phyloP scores from a whole-genome alignment of 1,284 basidiomycete species.

The Boletus hoseneyae region DNA sequence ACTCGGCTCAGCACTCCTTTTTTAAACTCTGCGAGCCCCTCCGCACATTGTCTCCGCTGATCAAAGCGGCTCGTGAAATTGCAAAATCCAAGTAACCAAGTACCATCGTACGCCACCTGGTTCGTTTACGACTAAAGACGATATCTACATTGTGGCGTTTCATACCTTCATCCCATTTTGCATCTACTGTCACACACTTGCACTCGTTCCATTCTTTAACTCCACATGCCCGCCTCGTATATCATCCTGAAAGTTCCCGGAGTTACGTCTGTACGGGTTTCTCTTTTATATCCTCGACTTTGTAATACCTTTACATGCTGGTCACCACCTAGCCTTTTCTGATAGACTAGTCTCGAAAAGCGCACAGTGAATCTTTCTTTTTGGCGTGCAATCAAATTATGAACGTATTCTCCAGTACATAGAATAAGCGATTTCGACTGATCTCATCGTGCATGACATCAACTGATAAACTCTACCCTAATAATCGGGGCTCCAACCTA shows the following conservation, averaged over 20 bases:
- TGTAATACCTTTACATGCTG: conserved; percentile 33
- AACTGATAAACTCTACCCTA: conserved; percentile 14
- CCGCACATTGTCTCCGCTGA: conserved; percentile 83
- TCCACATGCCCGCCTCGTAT: conserved; percentile 11
- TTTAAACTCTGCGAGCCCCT: conserved; percentile 86
- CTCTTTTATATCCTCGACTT: conserved; percentile 28
- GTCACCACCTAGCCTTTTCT: conserved; percentile 10
- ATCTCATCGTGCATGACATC: too few species aligned
- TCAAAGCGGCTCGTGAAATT: conserved; percentile 89
- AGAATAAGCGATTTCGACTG: too few species aligned
- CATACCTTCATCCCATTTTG: conserved; percentile 5
- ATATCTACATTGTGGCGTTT: conserved; percentile 11
- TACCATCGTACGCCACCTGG: neutral
- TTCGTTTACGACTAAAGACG: neutral
- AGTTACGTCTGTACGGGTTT: conserved; percentile 19
- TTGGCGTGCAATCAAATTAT: conserved; percentile 12
- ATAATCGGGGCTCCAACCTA: conserved; percentile 39
- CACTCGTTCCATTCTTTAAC: conserved; percentile 18
- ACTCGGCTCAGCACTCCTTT: conserved; percentile 68
- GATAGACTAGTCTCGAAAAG: conserved; percentile 29
- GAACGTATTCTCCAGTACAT: conserved; percentile 12
- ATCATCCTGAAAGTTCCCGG: conserved; percentile 13
- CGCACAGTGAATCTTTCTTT: conserved; percentile 7
- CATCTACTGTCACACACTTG: conserved; percentile 19
- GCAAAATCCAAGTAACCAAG: conserved; percentile 58